Evolutionary conservation across 2,329 filamentous ascomycete species (phyloP).

Genomic region (Teratosphaeria gauchensis): DNA sequence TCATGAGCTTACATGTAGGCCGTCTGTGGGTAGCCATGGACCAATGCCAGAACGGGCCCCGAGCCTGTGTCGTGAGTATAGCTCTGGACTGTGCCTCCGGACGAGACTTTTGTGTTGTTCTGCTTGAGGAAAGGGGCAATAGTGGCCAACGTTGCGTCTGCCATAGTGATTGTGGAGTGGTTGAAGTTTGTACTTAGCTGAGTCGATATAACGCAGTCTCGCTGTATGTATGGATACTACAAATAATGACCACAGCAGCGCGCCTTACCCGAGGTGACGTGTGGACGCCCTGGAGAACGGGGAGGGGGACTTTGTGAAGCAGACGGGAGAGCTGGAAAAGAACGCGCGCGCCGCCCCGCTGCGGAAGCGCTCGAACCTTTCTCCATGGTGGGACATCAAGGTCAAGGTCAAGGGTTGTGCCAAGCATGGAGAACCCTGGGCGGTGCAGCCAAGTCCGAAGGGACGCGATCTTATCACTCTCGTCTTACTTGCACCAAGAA

Average conservation of each 20-base stretch:
- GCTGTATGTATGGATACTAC: no score
- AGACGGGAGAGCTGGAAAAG: no score
- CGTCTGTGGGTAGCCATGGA: conserved; percentile 40
- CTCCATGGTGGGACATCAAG: no score
- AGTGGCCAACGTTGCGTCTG: conserved; percentile 17
- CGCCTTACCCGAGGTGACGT: no score
- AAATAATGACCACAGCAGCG: no score
- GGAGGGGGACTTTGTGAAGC: no score
- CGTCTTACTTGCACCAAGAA: no score
- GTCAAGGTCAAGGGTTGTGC: not conserved
- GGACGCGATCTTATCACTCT: not conserved
- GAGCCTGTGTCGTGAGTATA: conserved; percentile 25
- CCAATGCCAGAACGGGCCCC: conserved; percentile 31
- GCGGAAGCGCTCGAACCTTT: no score
- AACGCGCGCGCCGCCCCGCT: no score
- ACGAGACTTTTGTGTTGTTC: conserved; percentile 17
- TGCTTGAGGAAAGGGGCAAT: conserved; percentile 21
- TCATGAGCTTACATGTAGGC: conserved; percentile 23
- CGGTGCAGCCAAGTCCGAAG: not conserved
- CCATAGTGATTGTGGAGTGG: conserved; percentile 9
- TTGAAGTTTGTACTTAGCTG: not conserved
- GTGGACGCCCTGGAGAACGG: no score
- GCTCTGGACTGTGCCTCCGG: conserved; percentile 23
- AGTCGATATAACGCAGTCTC: not conserved
- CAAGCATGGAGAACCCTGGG: not conserved